Percentiles rank a stretch among this genome's conserved stretches.
phyloP scores from a whole-genome alignment of 2,329 filamentous ascomycete species.

The Leptodontidium sp. region DNA sequence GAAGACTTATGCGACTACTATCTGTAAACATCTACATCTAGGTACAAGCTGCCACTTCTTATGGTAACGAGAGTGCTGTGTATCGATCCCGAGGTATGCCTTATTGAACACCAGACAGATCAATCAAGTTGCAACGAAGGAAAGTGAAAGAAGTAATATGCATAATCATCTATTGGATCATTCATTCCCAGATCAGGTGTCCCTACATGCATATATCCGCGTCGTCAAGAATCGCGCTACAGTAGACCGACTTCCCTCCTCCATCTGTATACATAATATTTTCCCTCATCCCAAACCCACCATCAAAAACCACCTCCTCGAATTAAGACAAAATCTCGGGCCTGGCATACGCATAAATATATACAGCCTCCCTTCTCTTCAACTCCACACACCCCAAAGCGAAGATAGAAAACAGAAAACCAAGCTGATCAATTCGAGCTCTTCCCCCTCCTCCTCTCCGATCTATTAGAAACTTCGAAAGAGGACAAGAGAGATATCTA shows the following conservation, averaged over 20 bases:
- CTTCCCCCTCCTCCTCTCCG: background rate
- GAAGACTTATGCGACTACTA: no score
- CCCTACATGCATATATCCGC: slow-evolving; percentile 7
- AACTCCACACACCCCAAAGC: slow-evolving; percentile 1
- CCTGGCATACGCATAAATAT: background rate
- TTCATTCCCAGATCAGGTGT: slow-evolving; percentile 10
- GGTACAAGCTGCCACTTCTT: background rate
- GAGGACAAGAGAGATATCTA: slow-evolving; percentile 19
- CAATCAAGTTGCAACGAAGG: background rate
- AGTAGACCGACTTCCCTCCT: background rate
- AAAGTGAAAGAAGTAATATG: slow-evolving; percentile 14
- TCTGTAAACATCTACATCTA: no score
- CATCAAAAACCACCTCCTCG: background rate
- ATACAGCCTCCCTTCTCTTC: slow-evolving; percentile 5
- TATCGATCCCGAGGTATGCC: background rate
- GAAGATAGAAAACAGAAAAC: slow-evolving; percentile 16
- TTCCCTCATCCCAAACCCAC: background rate
- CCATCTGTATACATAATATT: slow-evolving; percentile 8
- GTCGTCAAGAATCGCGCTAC: slow-evolving; percentile 26
- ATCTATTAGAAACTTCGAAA: background rate
- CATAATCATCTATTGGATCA: slow-evolving; percentile 24
- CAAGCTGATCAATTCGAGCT: no score
- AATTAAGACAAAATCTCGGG: slow-evolving; percentile 5
- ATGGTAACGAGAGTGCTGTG: no score
- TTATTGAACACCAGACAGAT: no score